Evolutionary conservation across 495 filamentous ascomycete genomes (phyloP).

Genomic region (Lophiostoma macrostomum): DNA sequence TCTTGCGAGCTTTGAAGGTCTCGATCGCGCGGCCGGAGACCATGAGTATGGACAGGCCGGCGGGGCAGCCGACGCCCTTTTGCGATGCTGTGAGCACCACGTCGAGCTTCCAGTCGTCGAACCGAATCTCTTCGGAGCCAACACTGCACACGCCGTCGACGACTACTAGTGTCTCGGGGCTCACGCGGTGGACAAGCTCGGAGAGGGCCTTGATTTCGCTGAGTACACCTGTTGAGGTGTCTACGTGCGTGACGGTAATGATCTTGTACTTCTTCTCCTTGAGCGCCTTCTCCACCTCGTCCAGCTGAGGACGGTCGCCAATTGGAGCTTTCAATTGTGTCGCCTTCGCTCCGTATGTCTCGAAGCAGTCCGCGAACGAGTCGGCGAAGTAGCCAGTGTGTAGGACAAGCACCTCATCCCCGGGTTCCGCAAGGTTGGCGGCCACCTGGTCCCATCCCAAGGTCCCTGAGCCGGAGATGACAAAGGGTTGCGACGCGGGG

Average conservation of each 20-base stretch:
- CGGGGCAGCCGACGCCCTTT: conserved; percentile 94
- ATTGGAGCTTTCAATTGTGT: conserved; percentile 87
- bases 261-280: conserved; percentile 86
- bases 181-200: conserved; percentile 77
- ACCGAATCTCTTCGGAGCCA: conserved; percentile 89
- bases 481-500: conserved; percentile 81
- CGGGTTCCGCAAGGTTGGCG: conserved; percentile 81
- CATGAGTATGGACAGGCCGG: conserved; percentile 90
- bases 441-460: conserved; percentile 95
- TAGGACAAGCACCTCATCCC: conserved; percentile 87
- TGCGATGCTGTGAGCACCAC: conserved; percentile 91
- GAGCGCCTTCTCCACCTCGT: conserved; percentile 81
- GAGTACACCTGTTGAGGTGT: conserved; percentile 93
- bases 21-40: conserved; percentile 86
- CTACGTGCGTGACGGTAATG: conserved; percentile 92
- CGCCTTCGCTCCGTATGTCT: conserved; percentile 82
- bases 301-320: conserved; percentile 81
- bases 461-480: conserved; percentile 91
- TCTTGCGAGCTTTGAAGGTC: conserved; percentile 71
- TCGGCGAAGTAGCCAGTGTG: conserved; percentile 97
- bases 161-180: conserved; percentile 82
- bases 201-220: conserved; percentile 82
- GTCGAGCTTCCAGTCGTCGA: conserved; percentile 92
- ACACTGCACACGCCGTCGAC: conserved; percentile 98
- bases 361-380: conserved; percentile 86